Conservation (phyloP, 2,329 filamentous ascomycete genomes). For the Paraconiothyrium sp. region DNA sequence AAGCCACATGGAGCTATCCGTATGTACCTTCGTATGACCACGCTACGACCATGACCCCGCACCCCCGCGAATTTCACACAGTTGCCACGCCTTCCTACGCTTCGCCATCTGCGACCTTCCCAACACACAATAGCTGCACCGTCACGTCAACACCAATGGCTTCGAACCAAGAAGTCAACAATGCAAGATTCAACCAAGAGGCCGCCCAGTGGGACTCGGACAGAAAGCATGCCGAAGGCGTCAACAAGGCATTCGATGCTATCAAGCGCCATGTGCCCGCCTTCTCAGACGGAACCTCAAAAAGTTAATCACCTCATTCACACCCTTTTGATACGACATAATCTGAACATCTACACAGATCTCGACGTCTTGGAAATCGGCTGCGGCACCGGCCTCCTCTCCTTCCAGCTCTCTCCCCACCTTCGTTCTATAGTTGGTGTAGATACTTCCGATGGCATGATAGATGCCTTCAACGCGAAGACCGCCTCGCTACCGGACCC, state of each 20-base stretch:
- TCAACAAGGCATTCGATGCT: conserved; percentile 56
- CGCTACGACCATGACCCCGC: background rate
- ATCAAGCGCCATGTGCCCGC: conserved; percentile 54
- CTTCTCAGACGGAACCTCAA: conserved; percentile 40
- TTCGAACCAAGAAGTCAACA: conserved; percentile 41
- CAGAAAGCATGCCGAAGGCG: conserved; percentile 58
- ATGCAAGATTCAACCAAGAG: conserved; percentile 64
- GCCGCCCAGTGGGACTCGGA: conserved; percentile 66
- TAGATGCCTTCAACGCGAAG: conserved; percentile 60
- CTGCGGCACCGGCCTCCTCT: conserved; percentile 66
- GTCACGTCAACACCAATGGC: conserved; percentile 17
- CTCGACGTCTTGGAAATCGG: conserved; percentile 65
- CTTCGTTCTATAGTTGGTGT: conserved; percentile 61
- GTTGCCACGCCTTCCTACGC: too few relatives aligned
- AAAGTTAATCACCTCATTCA: conserved; percentile 22
- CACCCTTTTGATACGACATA: background rate
- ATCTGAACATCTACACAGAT: conserved; percentile 21
- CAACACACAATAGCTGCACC: background rate
- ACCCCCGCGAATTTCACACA: background rate
- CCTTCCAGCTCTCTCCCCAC: conserved; percentile 59
- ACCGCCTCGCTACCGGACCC: conserved; percentile 41
- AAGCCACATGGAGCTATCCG: background rate
- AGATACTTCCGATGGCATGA: conserved; percentile 66
- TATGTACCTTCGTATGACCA: background rate
- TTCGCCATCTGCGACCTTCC: too few relatives aligned